phyloP scores from a whole-genome alignment of 768 basidiomycete species.

The Termitomyces sp. region DNA sequence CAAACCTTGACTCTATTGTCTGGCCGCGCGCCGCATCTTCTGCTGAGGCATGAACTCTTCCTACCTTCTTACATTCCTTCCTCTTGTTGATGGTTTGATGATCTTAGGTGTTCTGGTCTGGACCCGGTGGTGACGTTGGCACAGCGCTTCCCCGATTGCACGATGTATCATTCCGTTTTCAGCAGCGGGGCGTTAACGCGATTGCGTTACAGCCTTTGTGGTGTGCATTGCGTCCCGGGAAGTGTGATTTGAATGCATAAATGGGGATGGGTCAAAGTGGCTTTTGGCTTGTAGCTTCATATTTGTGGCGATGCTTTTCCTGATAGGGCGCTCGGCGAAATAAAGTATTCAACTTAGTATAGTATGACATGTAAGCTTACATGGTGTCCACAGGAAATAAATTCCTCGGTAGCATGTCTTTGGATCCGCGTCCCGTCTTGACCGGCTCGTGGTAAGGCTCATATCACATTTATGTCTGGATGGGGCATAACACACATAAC shows the following conservation, averaged over 20 bases:
- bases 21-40: conserved; percentile 72
- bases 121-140: conserved; percentile 36
- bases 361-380: too few relatives aligned
- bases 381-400: too few relatives aligned
- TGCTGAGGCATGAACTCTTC: conserved; percentile 40
- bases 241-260: conserved; percentile 14
- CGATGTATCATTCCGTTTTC: conserved; percentile 55
- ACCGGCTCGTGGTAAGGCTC: too few relatives aligned
- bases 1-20: conserved; percentile 58
- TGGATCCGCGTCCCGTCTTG: too few relatives aligned
- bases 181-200: conserved; percentile 53
- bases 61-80: neutral
- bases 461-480: too few relatives aligned
- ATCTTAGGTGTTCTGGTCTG: conserved; percentile 64
- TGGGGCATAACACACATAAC: too few relatives aligned
- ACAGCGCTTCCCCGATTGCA: conserved; percentile 64
- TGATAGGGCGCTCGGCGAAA: too few relatives aligned
- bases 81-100: neutral
- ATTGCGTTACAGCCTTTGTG: conserved; percentile 64
- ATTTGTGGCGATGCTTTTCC: too few relatives aligned
- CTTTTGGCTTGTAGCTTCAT: too few relatives aligned
- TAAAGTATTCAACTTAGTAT: too few relatives aligned
- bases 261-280: neutral
- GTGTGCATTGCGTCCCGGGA: conserved; percentile 57
- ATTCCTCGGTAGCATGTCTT: too few relatives aligned